Evolutionary conservation across 2,329 filamentous ascomycete species (phyloP).

Genomic region (Didymella sp.): DNA sequence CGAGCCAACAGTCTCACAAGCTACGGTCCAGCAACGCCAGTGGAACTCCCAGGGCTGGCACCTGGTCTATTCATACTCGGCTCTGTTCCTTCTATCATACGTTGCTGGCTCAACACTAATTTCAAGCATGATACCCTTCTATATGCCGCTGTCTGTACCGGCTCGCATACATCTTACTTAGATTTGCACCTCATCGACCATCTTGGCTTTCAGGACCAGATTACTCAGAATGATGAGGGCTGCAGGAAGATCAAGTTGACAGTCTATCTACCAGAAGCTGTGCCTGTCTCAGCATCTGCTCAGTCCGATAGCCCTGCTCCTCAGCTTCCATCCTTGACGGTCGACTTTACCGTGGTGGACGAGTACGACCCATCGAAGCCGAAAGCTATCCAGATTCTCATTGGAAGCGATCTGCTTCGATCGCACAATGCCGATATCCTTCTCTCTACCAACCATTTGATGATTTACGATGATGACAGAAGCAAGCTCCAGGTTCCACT

Average conservation of each 20-base stretch:
- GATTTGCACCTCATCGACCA: conserved; percentile 77
- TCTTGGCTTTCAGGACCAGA: conserved; percentile 71
- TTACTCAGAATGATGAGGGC: conserved; percentile 71
- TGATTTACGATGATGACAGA: conserved; percentile 83
- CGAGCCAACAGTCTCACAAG: conserved; percentile 79
- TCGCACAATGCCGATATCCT: conserved; percentile 88
- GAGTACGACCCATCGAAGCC: conserved; percentile 58
- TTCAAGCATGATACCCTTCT: conserved; percentile 89
- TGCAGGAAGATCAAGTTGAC: conserved; percentile 74
- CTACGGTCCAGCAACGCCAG: conserved; percentile 75
- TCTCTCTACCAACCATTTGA: conserved; percentile 89
- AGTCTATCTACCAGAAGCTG: conserved; percentile 90
- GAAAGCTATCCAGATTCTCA: conserved; percentile 79
- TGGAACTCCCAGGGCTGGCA: conserved; percentile 76
- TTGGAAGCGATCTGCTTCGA: conserved; percentile 87
- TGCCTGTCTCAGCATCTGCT: conserved; percentile 73
- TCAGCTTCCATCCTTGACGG: conserved; percentile 80
- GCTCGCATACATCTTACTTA: conserved; percentile 86
- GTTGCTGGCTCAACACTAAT: conserved; percentile 90
- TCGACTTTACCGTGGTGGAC: conserved; percentile 77
- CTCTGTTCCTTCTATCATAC: conserved; percentile 89
- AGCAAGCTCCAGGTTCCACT: conserved; percentile 90
- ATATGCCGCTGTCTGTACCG: conserved; percentile 91
- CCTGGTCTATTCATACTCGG: conserved; percentile 86
- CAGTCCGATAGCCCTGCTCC: conserved; percentile 75